A percentile compares a stretch with the other conserved stretches of the same genome.
Evolutionary conservation across 139 green algal species (phyloP).

Genomic region (Haematococcus lacustris): DNA sequence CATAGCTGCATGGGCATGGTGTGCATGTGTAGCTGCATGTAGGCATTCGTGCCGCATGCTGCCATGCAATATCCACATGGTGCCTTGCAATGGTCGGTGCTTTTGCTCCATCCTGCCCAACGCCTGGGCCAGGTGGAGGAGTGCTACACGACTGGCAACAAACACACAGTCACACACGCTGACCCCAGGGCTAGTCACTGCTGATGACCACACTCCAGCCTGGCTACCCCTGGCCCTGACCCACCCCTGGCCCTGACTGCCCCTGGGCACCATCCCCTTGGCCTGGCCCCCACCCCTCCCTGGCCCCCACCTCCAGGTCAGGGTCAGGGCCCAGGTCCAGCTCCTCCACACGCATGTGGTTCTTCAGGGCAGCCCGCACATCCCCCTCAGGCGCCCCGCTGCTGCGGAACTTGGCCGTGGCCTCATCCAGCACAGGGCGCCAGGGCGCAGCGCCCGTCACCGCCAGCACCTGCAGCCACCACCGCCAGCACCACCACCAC

Average conservation of each 20-base stretch:
- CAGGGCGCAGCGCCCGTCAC: conserved; percentile 25
- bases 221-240: not conserved
- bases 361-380: conserved; percentile 59
- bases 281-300: no score
- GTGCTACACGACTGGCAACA: no score
- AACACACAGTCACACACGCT: not conserved
- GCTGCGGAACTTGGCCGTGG: conserved; percentile 56
- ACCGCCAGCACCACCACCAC: no score
- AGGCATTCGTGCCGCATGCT: no score
- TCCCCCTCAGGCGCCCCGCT: conserved; percentile 56
- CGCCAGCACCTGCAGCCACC: conserved; percentile 25
- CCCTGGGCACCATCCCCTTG: no score
- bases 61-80: no score
- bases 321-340: conserved; percentile 44
- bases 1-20: no score
- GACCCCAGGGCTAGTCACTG: not conserved
- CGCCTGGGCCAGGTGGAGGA: no score
- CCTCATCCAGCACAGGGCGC: conserved; percentile 46
- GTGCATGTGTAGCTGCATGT: no score
- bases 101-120: no score
- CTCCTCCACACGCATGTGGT: conserved; percentile 44
- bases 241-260: conserved; percentile 2
- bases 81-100: no score
- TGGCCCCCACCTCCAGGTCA: conserved; percentile 23
- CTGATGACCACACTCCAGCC: not conserved